Base-by-base conservation (phyloP, 768 basidiomycete species). In the Lentinus tigrinus region DNA sequence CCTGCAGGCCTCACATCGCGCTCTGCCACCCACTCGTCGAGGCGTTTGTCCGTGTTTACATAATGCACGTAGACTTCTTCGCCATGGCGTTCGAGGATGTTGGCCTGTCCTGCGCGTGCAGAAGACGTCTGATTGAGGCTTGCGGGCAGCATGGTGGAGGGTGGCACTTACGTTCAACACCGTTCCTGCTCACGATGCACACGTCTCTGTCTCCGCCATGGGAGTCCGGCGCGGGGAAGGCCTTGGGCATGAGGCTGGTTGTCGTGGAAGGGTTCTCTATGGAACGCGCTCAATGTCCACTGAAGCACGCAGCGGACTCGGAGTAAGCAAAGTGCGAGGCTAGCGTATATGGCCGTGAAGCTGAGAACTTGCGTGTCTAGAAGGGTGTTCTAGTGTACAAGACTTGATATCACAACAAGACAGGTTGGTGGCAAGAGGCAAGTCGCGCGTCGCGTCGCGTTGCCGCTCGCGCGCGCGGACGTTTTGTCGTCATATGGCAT, bases 11-110 rank as follows among this genome's bases (percentile, higher is more conserved):
- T 74, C 60, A 84, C 73, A 44, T 71, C 60, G 21, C 71, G 69
- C 61, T 79, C 80, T 3, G 81, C 73, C 21, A 89, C 73, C 90
- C 89, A 91, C 67, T 88, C 87, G 69, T 91, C 89, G 63, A 89
- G 73, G 13, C 87, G 78, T 69, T 88, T 87, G 75, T 92, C 89
- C 21, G 79, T 75, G 66, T 81, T 80, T 49, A 84, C 69, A 68
- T 88, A 91, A 73, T 89, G 88, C n/a, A 91, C 87, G 65, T 86
- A 88, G 56, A 81, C 80, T 56, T 83, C 78, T 11, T 73, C 80
- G 19, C 68, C 68, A 36, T 79, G 80, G 57, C 74, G 77, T 38
- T 83, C 78, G 26, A 89, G 72, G 54, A 90, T 73, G 21, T 81
- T 74, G 13, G 80, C 88, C 50, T 72, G 69, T 52, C 70, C 80